Conservation (phyloP, 2,329 filamentous ascomycete species). For the Magnaporthiopsis rhizophila region DNA sequence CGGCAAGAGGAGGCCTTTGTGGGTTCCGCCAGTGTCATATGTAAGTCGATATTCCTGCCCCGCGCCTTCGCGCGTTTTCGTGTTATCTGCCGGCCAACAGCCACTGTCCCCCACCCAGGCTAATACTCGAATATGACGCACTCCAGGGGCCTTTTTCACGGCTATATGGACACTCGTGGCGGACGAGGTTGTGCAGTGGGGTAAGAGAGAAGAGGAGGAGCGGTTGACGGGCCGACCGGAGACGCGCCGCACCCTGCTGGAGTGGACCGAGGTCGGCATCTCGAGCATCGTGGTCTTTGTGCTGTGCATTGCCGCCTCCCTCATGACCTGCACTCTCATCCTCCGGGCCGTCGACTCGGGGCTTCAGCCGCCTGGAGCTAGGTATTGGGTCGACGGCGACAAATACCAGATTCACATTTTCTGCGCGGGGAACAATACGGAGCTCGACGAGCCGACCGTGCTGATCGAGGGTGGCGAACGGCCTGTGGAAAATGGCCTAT, state of each 20-base stretch:
- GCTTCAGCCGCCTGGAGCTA: constrained; percentile 63
- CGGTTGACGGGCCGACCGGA: constrained; percentile 84
- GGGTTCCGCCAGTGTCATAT: constrained; percentile 77
- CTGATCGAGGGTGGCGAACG: constrained; percentile 78
- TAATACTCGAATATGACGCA: background rate
- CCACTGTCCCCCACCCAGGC: too few species aligned
- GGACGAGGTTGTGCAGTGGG: constrained; percentile 80
- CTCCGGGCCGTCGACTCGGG: constrained; percentile 73
- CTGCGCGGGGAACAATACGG: constrained; percentile 67
- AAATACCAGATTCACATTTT: constrained; percentile 84
- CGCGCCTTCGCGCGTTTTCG: background rate
- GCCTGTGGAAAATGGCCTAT: constrained; percentile 70
- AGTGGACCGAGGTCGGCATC: constrained; percentile 76
- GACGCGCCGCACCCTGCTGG: constrained; percentile 68
- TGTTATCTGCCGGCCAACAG: background rate
- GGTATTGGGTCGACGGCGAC: constrained; percentile 72
- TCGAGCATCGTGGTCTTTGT: constrained; percentile 64
- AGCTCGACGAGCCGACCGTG: constrained; percentile 63
- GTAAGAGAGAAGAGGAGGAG: constrained; percentile 88
- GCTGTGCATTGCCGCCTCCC: constrained; percentile 59
- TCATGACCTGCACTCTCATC: constrained; percentile 73
- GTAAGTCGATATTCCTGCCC: constrained; percentile 22
- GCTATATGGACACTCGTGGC: constrained; percentile 70
- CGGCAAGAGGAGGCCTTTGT: constrained; percentile 85
- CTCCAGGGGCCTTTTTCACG: constrained; percentile 62